Evolutionary conservation across 805 yeast species (phyloP).

Genomic region (Candida oleophila): DNA sequence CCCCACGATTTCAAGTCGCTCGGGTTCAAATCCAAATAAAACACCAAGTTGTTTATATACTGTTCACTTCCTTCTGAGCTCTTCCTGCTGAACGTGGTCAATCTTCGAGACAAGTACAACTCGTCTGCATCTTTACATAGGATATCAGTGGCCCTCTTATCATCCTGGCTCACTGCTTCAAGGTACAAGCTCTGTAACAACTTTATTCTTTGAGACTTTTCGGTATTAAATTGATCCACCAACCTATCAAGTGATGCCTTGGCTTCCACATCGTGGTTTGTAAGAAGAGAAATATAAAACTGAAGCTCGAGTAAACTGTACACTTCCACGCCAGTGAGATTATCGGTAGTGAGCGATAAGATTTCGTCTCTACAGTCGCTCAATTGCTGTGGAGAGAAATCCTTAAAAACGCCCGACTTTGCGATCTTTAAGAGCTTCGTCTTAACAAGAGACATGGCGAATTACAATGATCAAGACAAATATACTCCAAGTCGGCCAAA

Average conservation of each 20-base stretch:
- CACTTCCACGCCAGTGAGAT: slow-evolving; percentile 44
- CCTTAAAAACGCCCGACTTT: slow-evolving; percentile 49
- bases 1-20: slow-evolving; percentile 77
- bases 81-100: slow-evolving; percentile 32
- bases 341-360: slow-evolving; percentile 27
- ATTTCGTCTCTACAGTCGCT: slow-evolving; percentile 38
- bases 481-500: too few relatives aligned
- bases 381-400: slow-evolving; percentile 46
- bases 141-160: slow-evolving; percentile 23
- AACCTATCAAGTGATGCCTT: slow-evolving; percentile 61
- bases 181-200: slow-evolving; percentile 54
- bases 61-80: slow-evolving; percentile 11
- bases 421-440: slow-evolving; percentile 52
- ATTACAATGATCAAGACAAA: too few relatives aligned
- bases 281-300: slow-evolving; percentile 58
- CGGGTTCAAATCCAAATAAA: slow-evolving; percentile 63
- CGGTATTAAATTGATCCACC: slow-evolving; percentile 59
- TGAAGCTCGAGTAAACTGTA: slow-evolving; percentile 68
- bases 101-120: slow-evolving; percentile 34
- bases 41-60: slow-evolving; percentile 55
- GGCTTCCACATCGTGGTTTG: slow-evolving; percentile 73
- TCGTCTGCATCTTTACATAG: slow-evolving; percentile 34
- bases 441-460: slow-evolving; percentile 26
- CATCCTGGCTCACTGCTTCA: slow-evolving; percentile 49
- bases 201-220: slow-evolving; percentile 53